Conservation (phyloP, 192 early-diverging fungal species). For the Chytriomyces sp. region DNA sequence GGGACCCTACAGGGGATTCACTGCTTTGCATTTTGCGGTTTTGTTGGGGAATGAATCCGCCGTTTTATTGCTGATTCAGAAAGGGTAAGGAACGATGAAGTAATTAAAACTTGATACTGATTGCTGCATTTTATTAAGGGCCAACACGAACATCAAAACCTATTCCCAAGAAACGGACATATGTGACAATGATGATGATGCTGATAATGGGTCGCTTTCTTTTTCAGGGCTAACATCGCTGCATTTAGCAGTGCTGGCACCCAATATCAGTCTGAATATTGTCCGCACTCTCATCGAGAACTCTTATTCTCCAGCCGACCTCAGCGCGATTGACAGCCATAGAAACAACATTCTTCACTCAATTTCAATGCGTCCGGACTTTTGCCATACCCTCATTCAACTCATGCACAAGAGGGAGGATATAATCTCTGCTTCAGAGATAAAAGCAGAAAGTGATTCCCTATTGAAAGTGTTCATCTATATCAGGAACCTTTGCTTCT, state of each 20-base stretch:
- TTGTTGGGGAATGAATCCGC: not conserved
- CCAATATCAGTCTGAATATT: slow-evolving; percentile 12
- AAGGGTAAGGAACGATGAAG: not conserved
- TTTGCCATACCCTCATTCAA: no score
- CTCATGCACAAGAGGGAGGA: no score
- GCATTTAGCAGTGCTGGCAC: slow-evolving; percentile 7
- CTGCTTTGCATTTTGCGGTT: slow-evolving; percentile 17
- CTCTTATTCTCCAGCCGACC: slow-evolving; percentile 10
- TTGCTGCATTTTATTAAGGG: slow-evolving; percentile 8
- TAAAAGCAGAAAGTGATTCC: no score
- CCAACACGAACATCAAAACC: slow-evolving; percentile 4
- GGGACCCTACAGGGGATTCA: slow-evolving; percentile 4
- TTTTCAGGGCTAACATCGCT: slow-evolving; percentile 12
- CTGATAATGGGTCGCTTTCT: not conserved
- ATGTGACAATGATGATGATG: not conserved
- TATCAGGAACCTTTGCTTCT: no score
- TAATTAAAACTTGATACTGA: no score
- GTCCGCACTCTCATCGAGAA: slow-evolving; percentile 28
- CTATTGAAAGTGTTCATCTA: no score
- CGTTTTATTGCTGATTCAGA: not conserved
- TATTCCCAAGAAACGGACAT: not conserved
- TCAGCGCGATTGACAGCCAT: slow-evolving; percentile 9
- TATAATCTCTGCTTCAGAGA: no score
- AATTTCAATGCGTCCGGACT: no score
- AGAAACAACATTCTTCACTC: no score